These are phyloP conservation scores for Aspergillus ochraceoroseus DNA, from an alignment of 2,329 filamentous ascomycete species.

Conservation along the genomic window DNA sequence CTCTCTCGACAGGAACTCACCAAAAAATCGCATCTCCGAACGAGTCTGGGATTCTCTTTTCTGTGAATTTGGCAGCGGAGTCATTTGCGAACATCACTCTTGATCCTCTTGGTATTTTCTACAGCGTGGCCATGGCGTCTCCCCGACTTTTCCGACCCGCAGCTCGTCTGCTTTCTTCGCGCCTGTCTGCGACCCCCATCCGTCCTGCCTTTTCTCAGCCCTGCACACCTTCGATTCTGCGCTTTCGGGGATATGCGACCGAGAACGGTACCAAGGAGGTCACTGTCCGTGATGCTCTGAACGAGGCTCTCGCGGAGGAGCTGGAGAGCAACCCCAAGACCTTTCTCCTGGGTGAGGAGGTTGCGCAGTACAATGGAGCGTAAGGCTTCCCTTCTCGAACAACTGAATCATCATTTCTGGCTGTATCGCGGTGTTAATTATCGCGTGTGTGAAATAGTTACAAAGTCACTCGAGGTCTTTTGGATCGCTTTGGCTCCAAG, in stretches of 20 bases:
- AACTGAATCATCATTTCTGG: neutral
- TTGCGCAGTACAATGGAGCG: slow-evolving; percentile 99
- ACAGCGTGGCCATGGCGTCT: slow-evolving; percentile 51
- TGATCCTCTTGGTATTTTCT: slow-evolving; percentile 25
- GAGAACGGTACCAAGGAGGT: slow-evolving; percentile 73
- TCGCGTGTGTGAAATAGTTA: slow-evolving; percentile 55
- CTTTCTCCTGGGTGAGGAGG: slow-evolving; percentile 94
- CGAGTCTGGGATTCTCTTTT: slow-evolving; percentile 15
- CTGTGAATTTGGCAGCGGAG: slow-evolving; percentile 12
- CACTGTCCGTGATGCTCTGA: slow-evolving; percentile 93
- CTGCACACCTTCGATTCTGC: slow-evolving; percentile 46
- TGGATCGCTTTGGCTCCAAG: slow-evolving; percentile 96
- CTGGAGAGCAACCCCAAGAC: slow-evolving; percentile 91
- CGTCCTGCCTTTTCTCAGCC: slow-evolving; percentile 52
- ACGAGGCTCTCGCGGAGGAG: slow-evolving; percentile 97
- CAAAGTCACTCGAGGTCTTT: slow-evolving; percentile 96
- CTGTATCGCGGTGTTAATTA: slow-evolving; percentile 34
- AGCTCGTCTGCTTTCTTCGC: slow-evolving; percentile 57
- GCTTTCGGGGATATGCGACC: slow-evolving; percentile 54
- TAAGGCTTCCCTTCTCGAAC: slow-evolving; percentile 42
- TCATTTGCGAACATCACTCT: slow-evolving; percentile 14
- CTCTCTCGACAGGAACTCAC: slow-evolving; percentile 27
- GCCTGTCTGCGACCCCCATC: slow-evolving; percentile 47
- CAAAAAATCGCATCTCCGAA: slow-evolving; percentile 21
- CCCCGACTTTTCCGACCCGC: slow-evolving; percentile 61